Conservation (phyloP, 192 early-diverging fungal genomes). For the Coemansia sp. region DNA sequence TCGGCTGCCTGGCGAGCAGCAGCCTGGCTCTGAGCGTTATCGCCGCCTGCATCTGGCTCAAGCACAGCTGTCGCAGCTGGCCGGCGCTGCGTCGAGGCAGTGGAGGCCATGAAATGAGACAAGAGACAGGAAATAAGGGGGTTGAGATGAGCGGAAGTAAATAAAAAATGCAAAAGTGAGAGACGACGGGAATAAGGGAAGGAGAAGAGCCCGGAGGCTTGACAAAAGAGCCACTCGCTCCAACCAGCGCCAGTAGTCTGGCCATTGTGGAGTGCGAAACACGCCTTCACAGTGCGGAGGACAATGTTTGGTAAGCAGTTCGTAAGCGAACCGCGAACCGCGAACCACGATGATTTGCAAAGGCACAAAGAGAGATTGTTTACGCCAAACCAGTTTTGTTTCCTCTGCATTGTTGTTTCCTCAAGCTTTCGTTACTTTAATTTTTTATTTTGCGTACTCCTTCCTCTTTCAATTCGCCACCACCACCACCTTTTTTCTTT, state of each 20-base stretch:
- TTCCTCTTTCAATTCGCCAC: neutral
- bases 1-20: conserved; percentile 4
- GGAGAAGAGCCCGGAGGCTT: too few relatives aligned
- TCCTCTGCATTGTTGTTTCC: neutral
- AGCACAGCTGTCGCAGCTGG: neutral
- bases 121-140: neutral
- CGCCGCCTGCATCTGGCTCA: too few relatives aligned
- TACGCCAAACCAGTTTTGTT: neutral
- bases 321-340: neutral
- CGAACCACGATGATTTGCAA: neutral
- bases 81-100: neutral
- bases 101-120: neutral
- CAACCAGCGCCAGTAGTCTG: too few relatives aligned
- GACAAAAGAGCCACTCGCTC: too few relatives aligned
- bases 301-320: neutral
- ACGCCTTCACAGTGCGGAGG: neutral
- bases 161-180: neutral
- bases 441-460: neutral
- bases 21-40: neutral
- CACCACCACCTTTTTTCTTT: neutral
- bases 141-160: neutral
- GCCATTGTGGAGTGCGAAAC: too few relatives aligned
- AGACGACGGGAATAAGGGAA: neutral
- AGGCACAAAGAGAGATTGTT: conserved; percentile 1
- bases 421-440: neutral